Evolutionary conservation across 306 rosid species (phyloP), one percentile per base, ranked within the genome.

Genomic region (Arachis hypogaea): DNA sequence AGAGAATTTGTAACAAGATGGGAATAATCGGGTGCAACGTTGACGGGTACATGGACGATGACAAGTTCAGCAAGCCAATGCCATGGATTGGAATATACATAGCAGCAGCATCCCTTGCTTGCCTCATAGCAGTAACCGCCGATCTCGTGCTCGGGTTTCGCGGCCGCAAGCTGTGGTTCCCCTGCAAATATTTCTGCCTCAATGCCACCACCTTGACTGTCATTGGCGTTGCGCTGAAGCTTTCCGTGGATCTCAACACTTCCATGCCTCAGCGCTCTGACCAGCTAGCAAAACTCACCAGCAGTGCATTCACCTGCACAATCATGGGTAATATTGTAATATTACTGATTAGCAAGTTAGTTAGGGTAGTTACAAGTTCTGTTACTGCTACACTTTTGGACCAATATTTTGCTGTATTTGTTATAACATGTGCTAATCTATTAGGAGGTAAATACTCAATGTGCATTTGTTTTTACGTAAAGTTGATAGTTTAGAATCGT

Each of bases 41-140:
- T 7, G 66, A 83, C 50, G 97, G 93, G 52, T 4, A 46, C 58
- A 81, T 93, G 77, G 86, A 93, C 33, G 91, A 69, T 49, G 54
- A 88, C 2, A 85, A 84, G 43, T 93, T 88, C 86, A 89, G 88
- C 76, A 79, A 80, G 66, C 98, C 97, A 0, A 75, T 93, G 89
- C 98, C 98, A 57, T 93, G 98, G 98, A 85, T 93, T 38, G 98
- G 97, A 56, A 61, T 89, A 62, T 93, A 91, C 74, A 88, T 93
- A 76, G 93, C 87, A 28, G 85, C 86, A 71, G 98, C 97, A 69
- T 85, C 97, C 11, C 55, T 85, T 0, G 79, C 78, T 0, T 91
- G 96, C 72, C 81, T 93, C 55, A 46, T 82, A 33, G 85, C 91
- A 36, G 82, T 86, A 88, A 87, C 87, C 6, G 78, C 80, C 14